Evolutionary conservation across 129 eudicot species (phyloP), one percentile per base, ranked within the genome.

Genomic region (Logfia minima): DNA sequence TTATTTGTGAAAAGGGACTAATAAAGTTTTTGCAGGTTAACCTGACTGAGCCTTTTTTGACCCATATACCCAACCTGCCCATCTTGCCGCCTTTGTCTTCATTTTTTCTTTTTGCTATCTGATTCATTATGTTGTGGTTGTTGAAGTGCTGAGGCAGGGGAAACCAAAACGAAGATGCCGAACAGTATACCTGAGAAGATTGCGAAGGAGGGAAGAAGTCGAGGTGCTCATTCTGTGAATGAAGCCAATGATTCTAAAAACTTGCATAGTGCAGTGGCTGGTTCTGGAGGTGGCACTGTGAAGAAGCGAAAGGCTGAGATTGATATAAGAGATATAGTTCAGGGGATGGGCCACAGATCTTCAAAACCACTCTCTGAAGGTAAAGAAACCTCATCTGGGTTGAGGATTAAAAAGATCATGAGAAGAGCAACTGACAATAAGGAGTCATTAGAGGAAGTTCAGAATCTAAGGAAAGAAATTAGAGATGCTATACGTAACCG

Each of bases 381-480:
- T 55, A 79, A 83, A 80, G 90, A 83, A 71, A 81, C 67, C 71
- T 81, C 94, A 18, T 76, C 96, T 80, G 89, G 95, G 19, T 66
- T 89, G 62, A 86, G 98, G 84, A 84, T 93, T 19, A 93, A 93
- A 83, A 93, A 91, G 91, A 91, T 93, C 61, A 79, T 93, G 91
- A 87, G 97, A 83, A 84, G 96, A 79, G 64, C 87, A 67, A 78
- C 82, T 48, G 88, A 87, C 10, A 84, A 88, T 80, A 81, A 84
- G 66, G 96, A 93, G 61, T 88, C 98, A 1, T 85, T 84, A 26
- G 60, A 63, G 28, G 79, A 84, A 72, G 97, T 93, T 82, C 92
- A 93, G 72, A 88, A 82, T 72, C 84, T 93, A 63, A 86, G 93
- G 77, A 84, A 91, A 76, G 89, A 90, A 87, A 93, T 93, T 70